phyloP scores from a whole-genome alignment of 805 yeast species.

The Metschnikowia proteae region DNA sequence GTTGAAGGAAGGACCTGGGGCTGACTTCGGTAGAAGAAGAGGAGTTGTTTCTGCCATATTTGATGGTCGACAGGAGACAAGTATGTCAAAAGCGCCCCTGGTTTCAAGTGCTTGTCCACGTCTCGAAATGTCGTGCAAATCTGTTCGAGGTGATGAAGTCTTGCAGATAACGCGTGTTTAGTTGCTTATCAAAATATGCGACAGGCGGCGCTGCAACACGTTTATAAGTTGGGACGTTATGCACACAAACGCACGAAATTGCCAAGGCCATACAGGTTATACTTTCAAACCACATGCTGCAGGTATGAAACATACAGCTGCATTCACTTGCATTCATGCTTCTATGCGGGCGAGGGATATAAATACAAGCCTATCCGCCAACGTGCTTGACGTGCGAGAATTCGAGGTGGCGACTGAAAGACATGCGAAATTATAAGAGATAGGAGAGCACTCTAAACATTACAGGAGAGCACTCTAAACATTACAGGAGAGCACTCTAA shows the following conservation, averaged over 20 bases:
- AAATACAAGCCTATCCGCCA: neutral
- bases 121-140: neutral
- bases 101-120: no score
- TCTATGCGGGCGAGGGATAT: neutral
- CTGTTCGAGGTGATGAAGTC: constrained; percentile 1
- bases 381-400: no score
- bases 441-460: neutral
- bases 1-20: neutral
- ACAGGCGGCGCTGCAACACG: neutral
- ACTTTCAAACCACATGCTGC: neutral
- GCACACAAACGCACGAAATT: neutral
- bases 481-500: no score
- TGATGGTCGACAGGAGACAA: neutral
- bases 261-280: no score
- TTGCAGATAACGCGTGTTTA: constrained; percentile 2
- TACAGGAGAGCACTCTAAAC: no score
- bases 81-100: no score
- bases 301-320: neutral
- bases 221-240: neutral
- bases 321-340: neutral
- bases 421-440: no score
- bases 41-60: constrained; percentile 15
- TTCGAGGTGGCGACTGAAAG: no score
- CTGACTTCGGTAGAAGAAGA: constrained; percentile 19
- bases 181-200: constrained; percentile 2